These are phyloP conservation scores for Marvania coccoides DNA, from an alignment of 139 green algal species.

Conservation along the genomic window DNA sequence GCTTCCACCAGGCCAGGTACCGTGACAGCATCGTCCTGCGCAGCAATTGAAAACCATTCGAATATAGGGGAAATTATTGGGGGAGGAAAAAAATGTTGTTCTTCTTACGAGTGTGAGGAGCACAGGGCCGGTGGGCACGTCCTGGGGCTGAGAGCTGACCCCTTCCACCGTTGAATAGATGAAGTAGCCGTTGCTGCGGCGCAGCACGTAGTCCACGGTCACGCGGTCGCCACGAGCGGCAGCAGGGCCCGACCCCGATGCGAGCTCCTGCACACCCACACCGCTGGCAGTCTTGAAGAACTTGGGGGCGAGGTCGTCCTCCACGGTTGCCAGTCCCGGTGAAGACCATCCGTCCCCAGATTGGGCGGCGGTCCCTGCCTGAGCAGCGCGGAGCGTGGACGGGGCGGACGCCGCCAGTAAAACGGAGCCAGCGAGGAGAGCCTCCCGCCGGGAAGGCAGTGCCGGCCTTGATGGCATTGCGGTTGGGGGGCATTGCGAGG, in stretches of 20 bases:
- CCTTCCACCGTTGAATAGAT: conserved; percentile 70
- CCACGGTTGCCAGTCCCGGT: conserved; percentile 27
- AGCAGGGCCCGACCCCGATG: conserved; percentile 1
- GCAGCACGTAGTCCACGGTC: conserved; percentile 66
- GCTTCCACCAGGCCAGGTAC: conserved; percentile 32
- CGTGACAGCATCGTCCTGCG: conserved; percentile 4
- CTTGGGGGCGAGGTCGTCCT: conserved; percentile 17
- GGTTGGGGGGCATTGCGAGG: too few relatives aligned
- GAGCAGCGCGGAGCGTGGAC: not conserved
- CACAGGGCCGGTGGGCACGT: conserved; percentile 61
- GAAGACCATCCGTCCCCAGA: conserved; percentile 40
- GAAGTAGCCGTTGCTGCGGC: conserved; percentile 54
- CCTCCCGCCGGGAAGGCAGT: too few relatives aligned
- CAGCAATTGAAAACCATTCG: too few relatives aligned
- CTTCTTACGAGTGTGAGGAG: conserved; percentile 31
- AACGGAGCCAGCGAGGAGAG: too few relatives aligned
- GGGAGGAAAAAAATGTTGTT: too few relatives aligned
- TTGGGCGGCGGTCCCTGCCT: not conserved
- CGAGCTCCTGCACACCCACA: conserved; percentile 45
- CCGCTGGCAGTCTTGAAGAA: conserved; percentile 38
- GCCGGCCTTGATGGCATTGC: too few relatives aligned
- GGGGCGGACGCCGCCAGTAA: too few relatives aligned
- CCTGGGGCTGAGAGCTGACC: conserved; percentile 67
- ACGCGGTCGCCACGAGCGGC: conserved; percentile 42
- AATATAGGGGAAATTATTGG: too few relatives aligned